Base-by-base conservation (phyloP, 2,329 filamentous ascomycete species). In the Venturia nashicola region DNA sequence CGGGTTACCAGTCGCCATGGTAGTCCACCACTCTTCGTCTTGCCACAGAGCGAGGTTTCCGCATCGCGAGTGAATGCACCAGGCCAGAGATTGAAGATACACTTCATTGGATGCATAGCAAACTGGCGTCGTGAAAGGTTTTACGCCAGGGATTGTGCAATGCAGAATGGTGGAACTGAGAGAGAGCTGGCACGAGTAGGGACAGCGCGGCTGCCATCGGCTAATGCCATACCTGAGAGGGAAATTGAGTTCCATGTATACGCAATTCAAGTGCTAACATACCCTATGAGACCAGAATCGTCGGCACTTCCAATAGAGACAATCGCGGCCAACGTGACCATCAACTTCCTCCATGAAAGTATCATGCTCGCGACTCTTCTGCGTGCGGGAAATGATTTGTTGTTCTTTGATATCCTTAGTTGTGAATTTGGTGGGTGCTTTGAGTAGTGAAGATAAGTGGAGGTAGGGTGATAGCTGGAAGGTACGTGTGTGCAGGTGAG, bases 21-120 rank as follows among this genome's bases (percentile, higher is more conserved):
- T 55, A 4, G 20, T 12, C 64, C 64, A 65, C 18, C 61, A 69
- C 57, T 65, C 64, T 61, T 69, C 68, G 18, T 67, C 61, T 51
- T 67, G 61, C 66, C 65, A 69, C 16, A 36, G 39, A 18, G 61
- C 14, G 2, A 67, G 20, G 6, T 64, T 59, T 8, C 42, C 23
- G 65, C 68, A 70, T 23, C 65, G 61, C 12, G 62, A 34, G n/a
- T 44, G 63, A 4, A 70, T 67, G 61, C 68, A 70, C 40, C 60
- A 68, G n/a, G 68, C 68, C 40, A 69, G 59, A n/a, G 67, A 67
- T 42, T 66, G 60, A 8, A 70, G 61, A 59, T 66, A 69, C 2
- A 61, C 43, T 55, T 68, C 67, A 62, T 69, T 63, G 2, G 63
- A 68, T 5, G 68, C 67, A 44, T 68, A 68, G 64, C 68, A 69